Evolutionary conservation across 345 rosid genomes (phyloP).

Genomic region (Citrus maxima): DNA sequence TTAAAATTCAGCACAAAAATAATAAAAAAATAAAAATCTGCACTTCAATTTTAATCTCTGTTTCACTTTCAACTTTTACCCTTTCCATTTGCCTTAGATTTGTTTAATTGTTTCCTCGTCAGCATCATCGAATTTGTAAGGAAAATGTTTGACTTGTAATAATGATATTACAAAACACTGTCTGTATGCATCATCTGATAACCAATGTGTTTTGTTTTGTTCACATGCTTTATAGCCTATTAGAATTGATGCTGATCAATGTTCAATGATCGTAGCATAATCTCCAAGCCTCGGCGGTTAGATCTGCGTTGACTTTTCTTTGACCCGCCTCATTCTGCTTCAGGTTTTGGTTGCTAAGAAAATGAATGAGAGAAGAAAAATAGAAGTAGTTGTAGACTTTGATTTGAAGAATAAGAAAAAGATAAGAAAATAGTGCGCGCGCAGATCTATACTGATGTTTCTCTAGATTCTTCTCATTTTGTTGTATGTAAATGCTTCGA

Average conservation of each 20-base stretch:
- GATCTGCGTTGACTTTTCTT: conserved; percentile 1
- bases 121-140: conserved; percentile 17
- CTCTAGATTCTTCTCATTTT: background rate
- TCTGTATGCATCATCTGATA: background rate
- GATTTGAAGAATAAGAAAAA: no score
- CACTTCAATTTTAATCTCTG: conserved; percentile 13
- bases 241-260: no score
- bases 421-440: background rate
- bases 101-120: conserved; percentile 15
- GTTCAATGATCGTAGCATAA: background rate
- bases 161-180: background rate
- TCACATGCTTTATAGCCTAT: no score
- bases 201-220: no score
- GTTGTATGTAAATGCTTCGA: background rate
- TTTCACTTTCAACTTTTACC: background rate
- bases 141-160: background rate
- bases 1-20: background rate
- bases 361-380: background rate
- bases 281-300: background rate
- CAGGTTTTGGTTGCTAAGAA: conserved; percentile 6
- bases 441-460: background rate
- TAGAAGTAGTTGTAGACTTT: background rate
- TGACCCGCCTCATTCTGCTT: background rate
- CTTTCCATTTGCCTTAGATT: background rate
- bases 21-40: background rate